Conservation (phyloP, 352 stramenopile genomes). For the Pythium grandisporangium region DNA sequence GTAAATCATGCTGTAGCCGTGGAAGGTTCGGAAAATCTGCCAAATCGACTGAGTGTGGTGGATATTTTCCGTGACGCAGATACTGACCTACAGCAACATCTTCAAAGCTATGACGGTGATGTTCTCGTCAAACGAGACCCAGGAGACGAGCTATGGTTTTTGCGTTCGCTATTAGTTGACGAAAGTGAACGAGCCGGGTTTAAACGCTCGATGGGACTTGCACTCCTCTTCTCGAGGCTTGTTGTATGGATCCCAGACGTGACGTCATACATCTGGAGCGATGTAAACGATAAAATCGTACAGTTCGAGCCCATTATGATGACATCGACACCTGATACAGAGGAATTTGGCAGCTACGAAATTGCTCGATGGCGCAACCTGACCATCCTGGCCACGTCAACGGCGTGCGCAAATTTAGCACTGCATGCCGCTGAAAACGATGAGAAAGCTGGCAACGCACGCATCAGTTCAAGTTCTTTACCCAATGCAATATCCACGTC, state of each 20-base stretch:
- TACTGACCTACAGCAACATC: slow-evolving; percentile 7
- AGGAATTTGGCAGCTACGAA: slow-evolving; percentile 10
- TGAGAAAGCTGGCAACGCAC: not conserved
- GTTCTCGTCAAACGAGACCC: slow-evolving; percentile 4
- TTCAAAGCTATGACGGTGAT: slow-evolving; percentile 10
- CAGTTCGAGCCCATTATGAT: slow-evolving; percentile 55
- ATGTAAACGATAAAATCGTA: slow-evolving; percentile 47
- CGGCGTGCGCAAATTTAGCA: slow-evolving; percentile 25
- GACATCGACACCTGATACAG: slow-evolving; percentile 4
- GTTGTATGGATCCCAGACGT: slow-evolving; percentile 35
- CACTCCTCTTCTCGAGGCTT: slow-evolving; percentile 31
- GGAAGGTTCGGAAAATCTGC: slow-evolving; percentile 3
- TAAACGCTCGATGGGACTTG: slow-evolving; percentile 41
- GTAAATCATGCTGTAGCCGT: slow-evolving; percentile 1
- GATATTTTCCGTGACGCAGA: slow-evolving; percentile 13
- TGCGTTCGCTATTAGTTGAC: slow-evolving; percentile 7
- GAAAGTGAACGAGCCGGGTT: slow-evolving; percentile 22
- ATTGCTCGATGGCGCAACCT: slow-evolving; percentile 60
- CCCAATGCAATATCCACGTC: slow-evolving; percentile 29
- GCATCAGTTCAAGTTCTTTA: slow-evolving; percentile 8
- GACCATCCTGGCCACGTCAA: slow-evolving; percentile 38
- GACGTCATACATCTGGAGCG: slow-evolving; percentile 49
- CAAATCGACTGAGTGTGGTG: slow-evolving; percentile 12
- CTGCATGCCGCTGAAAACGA: slow-evolving; percentile 2
- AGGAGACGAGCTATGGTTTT: slow-evolving; percentile 5